Base-by-base conservation (phyloP, 345 rosid species). In the Turnera subulata region DNA sequence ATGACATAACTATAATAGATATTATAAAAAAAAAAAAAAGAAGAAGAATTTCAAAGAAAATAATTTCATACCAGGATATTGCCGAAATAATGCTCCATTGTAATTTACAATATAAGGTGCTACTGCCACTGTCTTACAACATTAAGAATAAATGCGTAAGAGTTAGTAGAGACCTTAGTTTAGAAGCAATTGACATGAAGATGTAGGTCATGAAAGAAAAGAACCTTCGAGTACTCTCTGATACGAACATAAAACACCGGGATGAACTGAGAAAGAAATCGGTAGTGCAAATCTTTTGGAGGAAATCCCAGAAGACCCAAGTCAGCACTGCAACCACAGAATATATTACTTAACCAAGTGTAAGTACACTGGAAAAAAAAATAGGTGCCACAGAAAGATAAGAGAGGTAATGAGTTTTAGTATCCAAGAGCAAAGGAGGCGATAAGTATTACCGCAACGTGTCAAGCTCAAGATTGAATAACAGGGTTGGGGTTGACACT, bases 181-280 rank as follows among this genome's bases (percentile, higher is more conserved):
- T 17, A 63, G 14, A 62, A 66, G 46, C 61, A 50, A 46, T 44
- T 51, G 56, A 63, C 58, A 35, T 20, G 47, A 53, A 29, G 23
- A 29, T 19, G 50, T 29, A 53, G 19, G 32, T 58, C 40, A 19
- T 35, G 66, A 61, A 37, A 46, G 51, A 43, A 16, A 16, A 58
- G 55, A 47, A 89, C 98, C 96, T 92, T 92, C 10, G 98, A 92
- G 63, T 92, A 92, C 63, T 92, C 96, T 77, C 98, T 83, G 61
- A 75, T 79, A 67, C 95, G 78, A 49, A 92, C 73, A 69, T 84
- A 92, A 72, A 92, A 92, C 51, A 83, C 86, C 8, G 96, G 95
- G 23, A 63, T 68, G 69, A 88, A 92, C 42, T 84, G 96, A 59
- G 98, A 88, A 54, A 92, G 95, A 77, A 91, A 92, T 24, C 88